A percentile compares a stretch with the other conserved stretches of the same genome.
phyloP scores from a whole-genome alignment of 23 red algal species.

The Gracilariopsis chorda region DNA sequence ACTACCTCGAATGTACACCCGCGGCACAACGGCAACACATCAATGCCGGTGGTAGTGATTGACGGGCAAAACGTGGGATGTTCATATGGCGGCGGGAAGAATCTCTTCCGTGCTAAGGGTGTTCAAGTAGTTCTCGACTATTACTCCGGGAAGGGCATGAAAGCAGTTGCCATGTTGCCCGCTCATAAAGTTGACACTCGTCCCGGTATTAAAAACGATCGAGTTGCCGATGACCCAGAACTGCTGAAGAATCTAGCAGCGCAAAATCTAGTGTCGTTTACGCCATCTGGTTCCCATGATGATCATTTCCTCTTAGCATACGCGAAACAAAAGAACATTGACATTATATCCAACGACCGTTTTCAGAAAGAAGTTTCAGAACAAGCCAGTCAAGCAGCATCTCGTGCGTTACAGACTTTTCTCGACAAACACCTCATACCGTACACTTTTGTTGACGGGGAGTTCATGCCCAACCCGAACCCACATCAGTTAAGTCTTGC shows the following conservation, averaged over 20 bases:
- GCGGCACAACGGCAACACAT: neutral
- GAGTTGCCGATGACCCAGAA: neutral
- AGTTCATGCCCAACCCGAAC: conserved; percentile 39
- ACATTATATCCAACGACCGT: conserved; percentile 40
- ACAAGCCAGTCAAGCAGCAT: neutral
- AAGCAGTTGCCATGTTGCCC: conserved; percentile 8
- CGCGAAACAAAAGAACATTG: conserved; percentile 26
- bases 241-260: neutral
- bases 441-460: conserved; percentile 14
- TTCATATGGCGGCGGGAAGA: neutral
- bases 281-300: conserved; percentile 28
- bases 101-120: neutral
- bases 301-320: conserved; percentile 27
- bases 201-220: neutral
- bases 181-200: conserved; percentile 5
- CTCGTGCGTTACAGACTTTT: neutral
- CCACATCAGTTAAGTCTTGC: neutral
- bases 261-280: neutral
- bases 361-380: conserved; percentile 10
- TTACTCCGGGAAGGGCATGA: neutral
- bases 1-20: neutral
- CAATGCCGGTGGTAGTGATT: conserved; percentile 15
- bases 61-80: conserved; percentile 40
- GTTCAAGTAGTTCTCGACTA: conserved; percentile 29
- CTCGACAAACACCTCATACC: conserved; percentile 19